Evolutionary conservation across 1,284 basidiomycete genomes (phyloP).

Genomic region (Amylostereum areolatum): DNA sequence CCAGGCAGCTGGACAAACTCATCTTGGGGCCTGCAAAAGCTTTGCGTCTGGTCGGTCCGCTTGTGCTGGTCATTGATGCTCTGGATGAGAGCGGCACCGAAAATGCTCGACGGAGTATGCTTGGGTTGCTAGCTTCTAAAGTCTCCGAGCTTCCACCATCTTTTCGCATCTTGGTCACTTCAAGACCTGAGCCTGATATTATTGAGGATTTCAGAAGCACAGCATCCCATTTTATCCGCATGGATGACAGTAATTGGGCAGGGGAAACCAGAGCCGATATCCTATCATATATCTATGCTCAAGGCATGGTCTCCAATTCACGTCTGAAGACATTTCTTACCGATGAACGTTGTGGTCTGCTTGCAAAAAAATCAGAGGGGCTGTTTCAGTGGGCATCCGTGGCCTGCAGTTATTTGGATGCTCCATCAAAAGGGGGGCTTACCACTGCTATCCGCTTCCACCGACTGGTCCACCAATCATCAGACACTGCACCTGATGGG

Average conservation of each 20-base stretch:
- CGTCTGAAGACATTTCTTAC: background rate
- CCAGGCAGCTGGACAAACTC: conserved; percentile 12
- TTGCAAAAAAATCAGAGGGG: conserved; percentile 1
- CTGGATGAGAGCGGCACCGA: conserved; percentile 13
- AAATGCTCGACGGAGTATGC: background rate
- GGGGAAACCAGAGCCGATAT: no score
- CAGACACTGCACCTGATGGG: no score
- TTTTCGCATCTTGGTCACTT: conserved; percentile 11
- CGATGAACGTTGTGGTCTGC: background rate
- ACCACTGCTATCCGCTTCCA: no score
- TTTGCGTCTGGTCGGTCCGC: conserved; percentile 8
- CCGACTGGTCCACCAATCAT: no score
- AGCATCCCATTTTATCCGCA: background rate
- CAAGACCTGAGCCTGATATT: conserved; percentile 10
- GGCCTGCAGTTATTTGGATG: no score
- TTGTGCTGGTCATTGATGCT: conserved; percentile 17
- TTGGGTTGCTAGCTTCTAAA: conserved; percentile 1
- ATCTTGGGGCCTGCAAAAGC: conserved; percentile 9
- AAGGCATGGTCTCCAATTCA: no score
- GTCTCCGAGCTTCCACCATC: conserved; percentile 4
- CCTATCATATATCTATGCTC: no score
- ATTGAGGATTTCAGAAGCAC: no score
- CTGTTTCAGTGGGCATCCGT: conserved; percentile 12
- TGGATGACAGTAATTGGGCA: conserved; percentile 4
- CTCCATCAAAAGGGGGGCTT: no score